These are phyloP conservation scores for Fonsecaea monophora DNA, from an alignment of 2,329 filamentous ascomycete genomes.

Conservation along the genomic window DNA sequence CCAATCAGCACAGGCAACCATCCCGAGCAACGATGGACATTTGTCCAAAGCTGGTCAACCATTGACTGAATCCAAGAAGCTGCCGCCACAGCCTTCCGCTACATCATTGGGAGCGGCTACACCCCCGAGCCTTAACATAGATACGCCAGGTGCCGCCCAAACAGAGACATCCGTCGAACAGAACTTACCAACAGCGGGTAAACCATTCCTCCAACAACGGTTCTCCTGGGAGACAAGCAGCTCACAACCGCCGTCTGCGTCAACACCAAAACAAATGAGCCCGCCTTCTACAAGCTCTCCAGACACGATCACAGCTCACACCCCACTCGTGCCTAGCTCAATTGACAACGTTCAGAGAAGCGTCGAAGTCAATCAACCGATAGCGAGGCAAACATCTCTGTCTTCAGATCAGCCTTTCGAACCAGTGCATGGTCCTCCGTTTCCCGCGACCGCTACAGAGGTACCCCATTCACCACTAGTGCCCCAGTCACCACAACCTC, in stretches of 20 bases:
- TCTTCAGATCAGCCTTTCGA: background rate
- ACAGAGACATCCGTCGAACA: conserved; percentile 1
- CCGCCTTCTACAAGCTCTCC: conserved; percentile 27
- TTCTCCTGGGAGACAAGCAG: conserved; percentile 53
- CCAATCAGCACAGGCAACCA: background rate
- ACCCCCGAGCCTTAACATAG: background rate
- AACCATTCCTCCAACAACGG: conserved; percentile 45
- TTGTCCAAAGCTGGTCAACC: background rate
- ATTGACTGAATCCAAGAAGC: background rate
- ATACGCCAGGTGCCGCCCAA: background rate
- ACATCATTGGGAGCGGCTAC: background rate
- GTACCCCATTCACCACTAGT: conserved; percentile 1
- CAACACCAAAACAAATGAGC: conserved; percentile 28
- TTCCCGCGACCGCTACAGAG: background rate
- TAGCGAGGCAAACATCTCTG: conserved; percentile 2
- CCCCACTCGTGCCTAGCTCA: conserved; percentile 9
- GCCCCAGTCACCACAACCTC: conserved; percentile 7
- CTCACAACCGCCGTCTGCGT: conserved; percentile 19
- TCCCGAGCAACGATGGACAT: background rate
- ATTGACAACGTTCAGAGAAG: background rate
- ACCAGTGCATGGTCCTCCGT: background rate
- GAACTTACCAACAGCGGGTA: conserved; percentile 14
- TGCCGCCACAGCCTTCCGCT: conserved; percentile 1
- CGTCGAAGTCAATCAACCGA: conserved; percentile 1
- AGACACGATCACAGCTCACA: conserved; percentile 22